Evolutionary conservation across 371 early-diverging fungal species (phyloP).

Genomic region (Mortierella sp.): DNA sequence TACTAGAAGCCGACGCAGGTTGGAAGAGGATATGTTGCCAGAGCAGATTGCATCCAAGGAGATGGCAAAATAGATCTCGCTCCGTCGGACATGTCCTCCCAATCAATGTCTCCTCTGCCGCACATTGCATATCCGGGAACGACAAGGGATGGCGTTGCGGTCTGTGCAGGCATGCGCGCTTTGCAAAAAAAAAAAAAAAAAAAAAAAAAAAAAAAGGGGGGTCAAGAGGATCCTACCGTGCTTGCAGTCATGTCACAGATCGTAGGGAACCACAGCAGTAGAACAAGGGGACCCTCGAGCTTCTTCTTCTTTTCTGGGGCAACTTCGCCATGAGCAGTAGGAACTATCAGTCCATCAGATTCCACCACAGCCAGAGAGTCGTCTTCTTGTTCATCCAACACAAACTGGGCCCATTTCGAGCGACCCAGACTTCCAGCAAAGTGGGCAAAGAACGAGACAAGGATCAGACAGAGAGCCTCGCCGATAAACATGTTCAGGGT

Average conservation of each 20-base stretch:
- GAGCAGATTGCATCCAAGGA: too few relatives aligned
- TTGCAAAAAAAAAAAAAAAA: conserved; percentile 15
- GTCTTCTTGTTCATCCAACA: conserved; percentile 44
- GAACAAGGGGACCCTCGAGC: conserved; percentile 46
- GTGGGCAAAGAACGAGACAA: conserved; percentile 30
- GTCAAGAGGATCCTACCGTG: conserved; percentile 65
- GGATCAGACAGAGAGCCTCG: conserved; percentile 79
- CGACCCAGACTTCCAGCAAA: conserved; percentile 42
- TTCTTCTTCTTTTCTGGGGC: conserved; percentile 34
- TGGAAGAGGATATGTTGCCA: background rate
- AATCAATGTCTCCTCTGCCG: background rate
- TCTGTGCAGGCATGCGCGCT: too few relatives aligned
- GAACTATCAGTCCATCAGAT: conserved; percentile 28
- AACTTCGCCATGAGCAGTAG: conserved; percentile 12
- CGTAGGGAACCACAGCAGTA: conserved; percentile 91
- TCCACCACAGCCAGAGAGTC: conserved; percentile 58
- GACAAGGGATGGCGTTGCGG: too few relatives aligned
- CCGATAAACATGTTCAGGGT: conserved; percentile 97
- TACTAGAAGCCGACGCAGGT: too few relatives aligned
- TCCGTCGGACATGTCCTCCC: too few relatives aligned
- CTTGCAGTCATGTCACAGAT: conserved; percentile 93
- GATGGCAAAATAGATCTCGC: too few relatives aligned
- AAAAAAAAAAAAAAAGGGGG: background rate
- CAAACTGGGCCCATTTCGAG: conserved; percentile 55
- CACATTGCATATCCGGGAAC: background rate